Conservation (phyloP, 192 early-diverging fungal genomes). For the Coemansia sp. region DNA sequence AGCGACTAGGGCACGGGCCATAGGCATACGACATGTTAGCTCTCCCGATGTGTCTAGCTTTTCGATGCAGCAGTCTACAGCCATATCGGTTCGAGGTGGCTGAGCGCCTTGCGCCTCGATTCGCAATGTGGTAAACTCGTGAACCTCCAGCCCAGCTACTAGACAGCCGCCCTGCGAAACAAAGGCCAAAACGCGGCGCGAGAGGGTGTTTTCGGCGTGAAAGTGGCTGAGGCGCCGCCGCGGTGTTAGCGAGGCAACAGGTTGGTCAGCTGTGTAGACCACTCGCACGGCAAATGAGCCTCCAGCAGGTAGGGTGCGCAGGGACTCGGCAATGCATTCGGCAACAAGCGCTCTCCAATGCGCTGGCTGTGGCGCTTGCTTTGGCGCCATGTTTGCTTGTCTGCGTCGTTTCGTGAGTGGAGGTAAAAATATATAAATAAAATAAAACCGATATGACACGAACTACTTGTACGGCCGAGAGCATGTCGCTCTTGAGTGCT, state of each 20-base stretch:
- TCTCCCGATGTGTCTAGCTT: constrained; percentile 49
- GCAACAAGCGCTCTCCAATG: constrained; percentile 12
- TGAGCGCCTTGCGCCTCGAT: constrained; percentile 12
- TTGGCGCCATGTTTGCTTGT: background rate
- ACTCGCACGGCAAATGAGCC: constrained; percentile 26
- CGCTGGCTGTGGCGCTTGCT: background rate
- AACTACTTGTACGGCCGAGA: background rate
- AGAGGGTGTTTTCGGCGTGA: constrained; percentile 23
- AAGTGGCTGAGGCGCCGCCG: constrained; percentile 24
- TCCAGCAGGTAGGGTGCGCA: constrained; percentile 27
- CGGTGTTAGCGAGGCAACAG: constrained; percentile 44
- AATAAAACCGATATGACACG: background rate
- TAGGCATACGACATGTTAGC: constrained; percentile 22
- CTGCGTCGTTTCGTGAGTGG: background rate
- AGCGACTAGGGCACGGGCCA: constrained; percentile 30
- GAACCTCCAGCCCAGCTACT: constrained; percentile 43
- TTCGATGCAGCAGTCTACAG: constrained; percentile 42
- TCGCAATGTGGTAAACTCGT: constrained; percentile 34
- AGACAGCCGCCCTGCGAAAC: constrained; percentile 27
- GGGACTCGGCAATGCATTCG: constrained; percentile 27
- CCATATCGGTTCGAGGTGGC: constrained; percentile 1
- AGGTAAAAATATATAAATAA: background rate
- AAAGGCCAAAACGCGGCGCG: constrained; percentile 41
- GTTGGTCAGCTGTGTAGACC: constrained; percentile 33
- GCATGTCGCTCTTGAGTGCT: background rate